Base-by-base conservation (phyloP, 495 filamentous ascomycete species). In the Venustampulla echinocandica region DNA sequence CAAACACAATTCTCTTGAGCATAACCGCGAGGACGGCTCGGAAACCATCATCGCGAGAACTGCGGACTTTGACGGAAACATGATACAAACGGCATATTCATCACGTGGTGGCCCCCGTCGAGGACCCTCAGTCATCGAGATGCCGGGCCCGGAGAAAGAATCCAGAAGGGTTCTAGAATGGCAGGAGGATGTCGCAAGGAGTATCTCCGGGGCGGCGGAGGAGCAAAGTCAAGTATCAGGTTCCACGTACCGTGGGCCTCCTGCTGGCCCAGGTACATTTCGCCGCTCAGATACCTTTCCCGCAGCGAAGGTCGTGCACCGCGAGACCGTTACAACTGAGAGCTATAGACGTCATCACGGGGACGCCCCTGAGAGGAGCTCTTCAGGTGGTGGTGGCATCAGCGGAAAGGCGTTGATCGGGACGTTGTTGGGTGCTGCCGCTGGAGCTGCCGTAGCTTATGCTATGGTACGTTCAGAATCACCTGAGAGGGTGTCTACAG, bases 381-480 rank as follows among this genome's bases (percentile, higher is more conserved):
- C 10, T 5, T 19, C 17, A 2, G 35, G 27, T 10, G 35, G 30
- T 3, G 38, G 41, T 15, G 52, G 49, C 4, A 30, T 48, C 5
- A 50, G 22, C 18, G 42, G 46, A 10, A 50, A 43, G 37, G 35
- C 49, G 34, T 58, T 77, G 5, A 59, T 71, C 6, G 77, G 79
- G 20, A 80, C 79, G 1, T 65, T 93, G 20, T 69, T 92, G 6
- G 86, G 85, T 9, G 83, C 82, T 2, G 73, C 89, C 37, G 76
- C 87, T 4, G 87, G 84, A 18, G 87, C 81, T 14, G 84, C 83
- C 7, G 77, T 83, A 2, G 87, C 84, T 1, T 90, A 90, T 60
- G 79, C 81, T 27, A 80, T 85, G 67, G 67, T 73, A 15, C 39
- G 53, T 21, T 23, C 37, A 20, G 53, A 56, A 22, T 42, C 40